Base-by-base conservation (phyloP, 2,329 filamentous ascomycete species). In the Phialophora tarda region DNA sequence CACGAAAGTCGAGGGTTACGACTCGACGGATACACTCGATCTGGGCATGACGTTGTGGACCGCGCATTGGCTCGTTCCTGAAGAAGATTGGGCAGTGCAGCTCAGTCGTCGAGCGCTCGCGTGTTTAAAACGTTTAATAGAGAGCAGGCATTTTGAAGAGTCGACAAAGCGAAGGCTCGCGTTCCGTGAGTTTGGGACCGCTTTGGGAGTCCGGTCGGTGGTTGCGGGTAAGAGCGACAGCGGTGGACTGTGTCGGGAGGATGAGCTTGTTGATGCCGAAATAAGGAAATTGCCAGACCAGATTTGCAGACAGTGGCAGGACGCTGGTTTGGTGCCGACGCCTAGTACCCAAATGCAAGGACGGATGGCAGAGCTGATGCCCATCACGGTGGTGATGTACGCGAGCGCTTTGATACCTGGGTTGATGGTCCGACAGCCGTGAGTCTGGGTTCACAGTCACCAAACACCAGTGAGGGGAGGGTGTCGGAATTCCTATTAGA, bases 21-120 rank as follows among this genome's bases (percentile, higher is more conserved):
- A 81, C 2, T 84, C 82, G 30, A 74, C 72, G 3, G 85, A 87
- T 73, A 76, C 81, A 21, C 73, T 87, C n/a, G 85, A 88, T 71
- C 72, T 88, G 51, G 86, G 85, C 0, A 87, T 88, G 85, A 82
- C 84, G 0, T 72, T 88, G 28, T 88, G 85, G 85, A 82, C 82
- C 53, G 78, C 79, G 24, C 84, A 86, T 66, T 84, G 85, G 75
- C 80, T 82, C 65, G 74, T 74, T 0, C 78, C 78, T 2, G 73
- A 74, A 57, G 83, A 86, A 65, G 73, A 75, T 1, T 87, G 84
- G 85, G 82, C 84, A 2, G 71, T 71, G 2, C 69, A 73, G 4
- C 71, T 85, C 59, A 74, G 75, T 4, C 69, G 57, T 23, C 64
- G 60, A 30, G 58, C 65, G 44, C 41, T 66, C 48, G 17, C 55